Evolutionary conservation across 306 rosid genomes (phyloP), one percentile per base, ranked within the genome.

Genomic region (Myrica gale): DNA sequence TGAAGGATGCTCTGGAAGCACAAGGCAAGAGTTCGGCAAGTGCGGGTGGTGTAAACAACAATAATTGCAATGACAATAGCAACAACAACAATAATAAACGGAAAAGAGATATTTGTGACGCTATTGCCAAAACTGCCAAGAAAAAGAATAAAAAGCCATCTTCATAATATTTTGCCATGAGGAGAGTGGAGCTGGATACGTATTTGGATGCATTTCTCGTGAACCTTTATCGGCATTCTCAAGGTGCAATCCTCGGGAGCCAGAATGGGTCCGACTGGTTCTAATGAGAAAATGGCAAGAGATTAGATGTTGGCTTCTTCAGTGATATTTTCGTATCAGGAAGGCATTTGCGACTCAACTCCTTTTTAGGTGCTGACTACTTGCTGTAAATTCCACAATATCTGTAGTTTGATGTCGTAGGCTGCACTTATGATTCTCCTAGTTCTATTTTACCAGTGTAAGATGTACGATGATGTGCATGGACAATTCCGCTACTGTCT

Each of bases 81-180:
- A 82, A 67, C 51, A 86, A 56, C 12, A 80, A 74, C 57, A 84
- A 78, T 72, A 85, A 79, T 69, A 87, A 86, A 78, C 81, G 92
- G 7, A 91, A 88, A 79, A 85, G 74, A 42, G 96, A 89, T 74
- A 82, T 82, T 9, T 85, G 89, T 47, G 84, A 92, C 80, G 91
- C 95, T 53, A 80, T 85, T n/a, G 91, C 88, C 51, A 90, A 80
- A 86, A 82, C 87, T n/a, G 84, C 90, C 51, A 91, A 86, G 88
- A 91, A 85, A 78, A 92, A 80, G 75, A 55, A 69, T 56, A 88
- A 87, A 86, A 89, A 85, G 76, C 39, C 3, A 11, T 73, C 82
- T 54, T 86, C 74, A 86, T 63, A 61, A 39, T 50, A 58, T 41
- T 41, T 9, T 57, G 66, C 60, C 67, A 41, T 50, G 54, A n/a